Evolutionary conservation across 1,284 basidiomycete species (phyloP).

Genomic region (Phylloboletellus chloephorus): DNA sequence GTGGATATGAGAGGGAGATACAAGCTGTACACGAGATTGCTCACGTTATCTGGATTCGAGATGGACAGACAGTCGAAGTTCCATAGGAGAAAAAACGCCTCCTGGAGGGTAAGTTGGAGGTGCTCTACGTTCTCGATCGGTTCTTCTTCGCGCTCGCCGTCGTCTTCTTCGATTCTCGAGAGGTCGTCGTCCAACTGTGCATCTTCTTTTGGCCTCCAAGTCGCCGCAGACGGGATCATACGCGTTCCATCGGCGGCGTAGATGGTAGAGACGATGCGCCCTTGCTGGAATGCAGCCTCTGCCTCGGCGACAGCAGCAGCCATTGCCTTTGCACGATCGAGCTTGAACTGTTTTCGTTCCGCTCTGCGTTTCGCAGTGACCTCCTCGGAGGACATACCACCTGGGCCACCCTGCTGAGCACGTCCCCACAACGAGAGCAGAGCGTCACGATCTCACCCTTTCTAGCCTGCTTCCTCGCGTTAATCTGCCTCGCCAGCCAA

Average conservation of each 20-base stretch:
- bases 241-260: conserved; percentile 42
- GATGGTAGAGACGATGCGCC: conserved; percentile 48
- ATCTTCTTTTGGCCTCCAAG: conserved; percentile 54
- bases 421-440: conserved; percentile 5
- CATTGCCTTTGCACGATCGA: conserved; percentile 79
- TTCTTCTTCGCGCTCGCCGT: conserved; percentile 41
- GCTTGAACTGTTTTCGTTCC: conserved; percentile 87
- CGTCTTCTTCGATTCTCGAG: conserved; percentile 20
- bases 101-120: conserved; percentile 86
- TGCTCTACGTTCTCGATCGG: conserved; percentile 76
- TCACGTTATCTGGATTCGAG: conserved; percentile 57
- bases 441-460: conserved; percentile 42
- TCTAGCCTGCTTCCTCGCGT: conserved; percentile 51
- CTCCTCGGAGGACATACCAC: conserved; percentile 77
- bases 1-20: conserved; percentile 6
- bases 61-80: conserved; percentile 83
- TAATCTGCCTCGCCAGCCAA: conserved; percentile 78
- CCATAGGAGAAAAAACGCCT: conserved; percentile 90
- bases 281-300: conserved; percentile 65
- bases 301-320: conserved; percentile 69
- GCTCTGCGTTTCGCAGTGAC: conserved; percentile 78
- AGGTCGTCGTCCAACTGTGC: conserved; percentile 5
- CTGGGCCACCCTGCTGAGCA: conserved; percentile 6
- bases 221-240: conserved; percentile 68
- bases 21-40: conserved; percentile 14